Evolutionary conservation across 108 stramenopile genomes (phyloP).

Genomic region (Conticribra guillardii): DNA sequence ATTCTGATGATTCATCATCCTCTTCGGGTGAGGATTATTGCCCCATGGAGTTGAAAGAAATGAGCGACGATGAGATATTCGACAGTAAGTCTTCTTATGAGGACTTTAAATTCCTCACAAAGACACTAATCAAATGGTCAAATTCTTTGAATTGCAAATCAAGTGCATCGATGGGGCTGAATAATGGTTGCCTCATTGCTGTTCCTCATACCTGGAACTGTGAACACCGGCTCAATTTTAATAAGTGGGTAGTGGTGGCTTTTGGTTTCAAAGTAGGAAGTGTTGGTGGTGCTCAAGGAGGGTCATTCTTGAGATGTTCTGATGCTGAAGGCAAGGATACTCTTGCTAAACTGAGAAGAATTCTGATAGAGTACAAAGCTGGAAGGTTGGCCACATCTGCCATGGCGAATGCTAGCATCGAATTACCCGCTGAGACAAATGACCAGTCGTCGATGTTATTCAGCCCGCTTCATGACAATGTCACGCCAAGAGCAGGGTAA

Average conservation of each 20-base stretch:
- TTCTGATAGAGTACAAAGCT: constrained; percentile 44
- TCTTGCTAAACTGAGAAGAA: constrained; percentile 20
- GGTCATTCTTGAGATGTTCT: constrained; percentile 39
- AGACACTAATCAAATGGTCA: constrained; percentile 45
- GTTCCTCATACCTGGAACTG: constrained; percentile 53
- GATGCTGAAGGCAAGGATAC: constrained; percentile 30
- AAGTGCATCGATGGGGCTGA: constrained; percentile 50
- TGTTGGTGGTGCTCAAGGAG: constrained; percentile 55
- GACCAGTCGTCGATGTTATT: background rate
- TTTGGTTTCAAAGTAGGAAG: constrained; percentile 67
- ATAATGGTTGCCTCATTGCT: constrained; percentile 65
- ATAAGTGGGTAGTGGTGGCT: constrained; percentile 56
- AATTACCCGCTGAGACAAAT: background rate
- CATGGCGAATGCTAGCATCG: background rate
- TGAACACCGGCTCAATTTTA: constrained; percentile 56
- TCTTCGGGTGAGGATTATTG: constrained; percentile 10
- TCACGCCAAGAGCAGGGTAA: background rate
- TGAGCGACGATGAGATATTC: constrained; percentile 48
- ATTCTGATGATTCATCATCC: constrained; percentile 9
- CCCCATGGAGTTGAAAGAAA: constrained; percentile 1
- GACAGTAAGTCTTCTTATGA: constrained; percentile 66
- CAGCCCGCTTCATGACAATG: background rate
- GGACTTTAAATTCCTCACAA: constrained; percentile 74
- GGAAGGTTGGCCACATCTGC: constrained; percentile 16
- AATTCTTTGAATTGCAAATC: constrained; percentile 20